phyloP scores from a whole-genome alignment of 345 rosid genomes.

The Geranium brycei region DNA sequence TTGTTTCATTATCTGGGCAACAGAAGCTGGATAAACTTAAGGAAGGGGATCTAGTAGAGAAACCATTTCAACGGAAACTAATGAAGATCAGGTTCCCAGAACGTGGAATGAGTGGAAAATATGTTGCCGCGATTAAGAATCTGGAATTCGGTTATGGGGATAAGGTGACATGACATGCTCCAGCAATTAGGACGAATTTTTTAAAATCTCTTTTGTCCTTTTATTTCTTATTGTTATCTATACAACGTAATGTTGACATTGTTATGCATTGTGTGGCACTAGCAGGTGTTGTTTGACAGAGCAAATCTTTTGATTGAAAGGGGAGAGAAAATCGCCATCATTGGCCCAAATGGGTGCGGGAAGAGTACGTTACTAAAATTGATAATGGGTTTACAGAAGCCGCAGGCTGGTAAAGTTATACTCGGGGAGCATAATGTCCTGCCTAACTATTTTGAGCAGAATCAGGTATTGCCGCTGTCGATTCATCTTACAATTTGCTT shows the following conservation, averaged over 20 bases:
- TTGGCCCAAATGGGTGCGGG: conserved; percentile 96
- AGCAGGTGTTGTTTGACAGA: conserved; percentile 58
- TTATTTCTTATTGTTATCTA: conserved; percentile 2
- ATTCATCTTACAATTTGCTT: neutral
- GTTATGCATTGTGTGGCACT: conserved; percentile 2
- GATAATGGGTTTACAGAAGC: conserved; percentile 73
- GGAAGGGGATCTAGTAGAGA: conserved; percentile 74
- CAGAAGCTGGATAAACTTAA: conserved; percentile 81
- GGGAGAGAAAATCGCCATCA: conserved; percentile 79
- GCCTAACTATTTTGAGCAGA: conserved; percentile 97
- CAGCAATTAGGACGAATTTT: too few species aligned
- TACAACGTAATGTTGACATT: conserved; percentile 7
- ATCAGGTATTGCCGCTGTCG: conserved; percentile 46
- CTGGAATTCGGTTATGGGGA: conserved; percentile 65
- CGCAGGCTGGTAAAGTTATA: conserved; percentile 50
- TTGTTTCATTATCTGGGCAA: conserved; percentile 4
- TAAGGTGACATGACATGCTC: conserved; percentile 31
- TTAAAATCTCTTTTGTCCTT: too few species aligned
- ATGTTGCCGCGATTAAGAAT: conserved; percentile 49
- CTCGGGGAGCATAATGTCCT: conserved; percentile 88
- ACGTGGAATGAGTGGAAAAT: conserved; percentile 84
- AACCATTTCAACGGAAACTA: conserved; percentile 80
- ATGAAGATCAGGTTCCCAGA: conserved; percentile 96
- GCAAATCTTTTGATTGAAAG: conserved; percentile 63
- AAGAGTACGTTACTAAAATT: conserved; percentile 80